These are phyloP conservation scores for Arthroderma sp. DNA, from an alignment of 2,329 filamentous ascomycete genomes.

Conservation along the genomic window DNA sequence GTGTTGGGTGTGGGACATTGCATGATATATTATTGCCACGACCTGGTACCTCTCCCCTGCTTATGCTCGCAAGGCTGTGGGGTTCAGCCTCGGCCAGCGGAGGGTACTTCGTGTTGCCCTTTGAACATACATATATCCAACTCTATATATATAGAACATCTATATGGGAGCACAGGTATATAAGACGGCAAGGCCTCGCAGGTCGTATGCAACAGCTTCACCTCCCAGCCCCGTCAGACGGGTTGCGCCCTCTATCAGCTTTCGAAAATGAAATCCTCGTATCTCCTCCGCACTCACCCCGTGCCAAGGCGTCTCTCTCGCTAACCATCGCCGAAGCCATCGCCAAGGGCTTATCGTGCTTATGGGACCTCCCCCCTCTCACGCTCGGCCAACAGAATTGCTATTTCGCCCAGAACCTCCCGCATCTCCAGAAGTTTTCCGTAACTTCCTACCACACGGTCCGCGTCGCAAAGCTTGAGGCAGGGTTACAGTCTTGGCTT, in stretches of 20 bases:
- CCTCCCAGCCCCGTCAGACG: not conserved
- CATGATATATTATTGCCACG: not conserved
- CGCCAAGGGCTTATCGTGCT: not conserved
- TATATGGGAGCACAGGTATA: not conserved
- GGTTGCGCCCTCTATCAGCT: not conserved
- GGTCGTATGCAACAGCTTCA: not conserved
- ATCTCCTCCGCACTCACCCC: not conserved
- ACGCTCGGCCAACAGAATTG: not conserved
- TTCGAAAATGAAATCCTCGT: not conserved
- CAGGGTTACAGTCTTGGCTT: constrained; percentile 1
- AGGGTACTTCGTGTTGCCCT: not conserved
- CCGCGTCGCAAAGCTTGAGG: not conserved
- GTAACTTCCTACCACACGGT: not conserved
- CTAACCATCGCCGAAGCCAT: not conserved
- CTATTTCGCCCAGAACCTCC: not conserved
- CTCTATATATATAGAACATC: not conserved
- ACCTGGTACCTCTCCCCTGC: too few relatives aligned
- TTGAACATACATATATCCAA: not conserved
- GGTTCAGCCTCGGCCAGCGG: not conserved
- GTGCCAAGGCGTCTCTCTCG: constrained; percentile 1
- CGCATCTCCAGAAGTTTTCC: not conserved
- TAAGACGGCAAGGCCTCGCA: not conserved
- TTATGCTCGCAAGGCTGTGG: not conserved
- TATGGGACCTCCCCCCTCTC: not conserved
- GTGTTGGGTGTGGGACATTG: not conserved